Base-by-base conservation (phyloP, 2,329 filamentous ascomycete genomes). In the Stenocarpella maydis region DNA sequence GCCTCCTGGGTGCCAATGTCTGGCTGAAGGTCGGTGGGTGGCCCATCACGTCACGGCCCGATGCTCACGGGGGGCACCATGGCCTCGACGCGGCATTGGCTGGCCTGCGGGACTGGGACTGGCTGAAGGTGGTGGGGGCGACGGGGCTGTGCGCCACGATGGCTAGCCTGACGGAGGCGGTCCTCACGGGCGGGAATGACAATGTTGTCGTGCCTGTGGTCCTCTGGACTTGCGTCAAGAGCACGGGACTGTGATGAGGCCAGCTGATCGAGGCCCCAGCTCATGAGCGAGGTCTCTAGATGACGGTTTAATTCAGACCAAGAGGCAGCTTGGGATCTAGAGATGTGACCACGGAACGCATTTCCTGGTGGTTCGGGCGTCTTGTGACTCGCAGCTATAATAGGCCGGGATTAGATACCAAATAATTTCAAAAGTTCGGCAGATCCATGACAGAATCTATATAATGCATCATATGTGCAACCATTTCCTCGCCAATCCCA, bases 171-270 rank as follows among this genome's bases (percentile, higher is more conserved):
- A 97, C 96, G 65, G 96, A 99, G 82, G 95, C 96, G 31, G 95
- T 98, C 55, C 82, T 99, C 72, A 98, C 96, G 17, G 96, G 96
- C 2, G 96, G 95, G 37, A 99, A 99, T 80, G 96, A 99, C 84
- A 99, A 99, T 84, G 96, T 99, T 21, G 91, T 98, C 72, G 95
- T 98, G 72, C 96, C 96, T 4, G 89, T 99, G 69, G 90, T 97
- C 63, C 82, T 99, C 71, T 99, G 96, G 96, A 87, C 95, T 70
- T 90, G 97, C 75, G 94, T 97, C 47, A 92, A 95, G 80, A 93
- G 93, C 37, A 69, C 55, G n/a, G 67, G 70, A 14, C 52, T 71
- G 17, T 71, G 47, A 69, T 4, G 2, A 39, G n/a, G 34, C 7
- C 4, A 4, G 8, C 9, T n/a, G 41, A 28, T 10, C 12, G 17